Evolutionary conservation across 768 basidiomycete genomes (phyloP).

Genomic region (Leccinum ochraceum): DNA sequence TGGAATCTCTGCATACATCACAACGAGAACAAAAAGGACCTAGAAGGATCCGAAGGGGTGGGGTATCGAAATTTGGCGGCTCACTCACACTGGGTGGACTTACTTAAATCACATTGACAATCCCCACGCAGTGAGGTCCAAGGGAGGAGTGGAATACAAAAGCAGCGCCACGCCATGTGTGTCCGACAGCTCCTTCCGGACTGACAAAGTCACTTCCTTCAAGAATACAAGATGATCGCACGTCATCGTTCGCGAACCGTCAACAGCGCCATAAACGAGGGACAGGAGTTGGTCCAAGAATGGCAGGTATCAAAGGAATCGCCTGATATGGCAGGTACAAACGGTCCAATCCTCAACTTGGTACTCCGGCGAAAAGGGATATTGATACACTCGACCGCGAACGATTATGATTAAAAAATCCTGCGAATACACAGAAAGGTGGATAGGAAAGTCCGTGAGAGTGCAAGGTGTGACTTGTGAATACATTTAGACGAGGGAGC

Average conservation of each 20-base stretch:
- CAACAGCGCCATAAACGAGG: neutral
- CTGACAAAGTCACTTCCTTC: slow-evolving; percentile 24
- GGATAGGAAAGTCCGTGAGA: slow-evolving; percentile 6
- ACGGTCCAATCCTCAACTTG: slow-evolving; percentile 2
- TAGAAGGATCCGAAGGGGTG: slow-evolving; percentile 9
- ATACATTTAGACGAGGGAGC: slow-evolving; percentile 2
- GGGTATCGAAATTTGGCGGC: slow-evolving; percentile 15
- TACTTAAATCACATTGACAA: slow-evolving; percentile 17
- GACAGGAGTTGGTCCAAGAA: slow-evolving; percentile 23
- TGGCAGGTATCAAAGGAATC: slow-evolving; percentile 31
- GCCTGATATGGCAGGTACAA: slow-evolving; percentile 30
- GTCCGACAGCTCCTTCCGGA: slow-evolving; percentile 5
- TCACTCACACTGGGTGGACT: neutral
- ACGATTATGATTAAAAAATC: slow-evolving; percentile 2
- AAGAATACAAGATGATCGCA: slow-evolving; percentile 28
- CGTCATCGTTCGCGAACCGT: slow-evolving; percentile 6
- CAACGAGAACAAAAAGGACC: slow-evolving; percentile 7
- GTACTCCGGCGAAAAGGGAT: slow-evolving; percentile 4
- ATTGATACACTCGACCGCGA: slow-evolving; percentile 21
- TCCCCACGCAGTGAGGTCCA: neutral
- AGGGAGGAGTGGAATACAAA: slow-evolving; percentile 21
- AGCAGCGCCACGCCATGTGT: slow-evolving; percentile 2
- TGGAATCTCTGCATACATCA: slow-evolving; percentile 35
- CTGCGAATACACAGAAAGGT: slow-evolving; percentile 14
- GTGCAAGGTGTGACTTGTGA: slow-evolving; percentile 10